Base-by-base conservation (phyloP, 371 early-diverging fungal species). In the Furculomyces boomerangus region DNA sequence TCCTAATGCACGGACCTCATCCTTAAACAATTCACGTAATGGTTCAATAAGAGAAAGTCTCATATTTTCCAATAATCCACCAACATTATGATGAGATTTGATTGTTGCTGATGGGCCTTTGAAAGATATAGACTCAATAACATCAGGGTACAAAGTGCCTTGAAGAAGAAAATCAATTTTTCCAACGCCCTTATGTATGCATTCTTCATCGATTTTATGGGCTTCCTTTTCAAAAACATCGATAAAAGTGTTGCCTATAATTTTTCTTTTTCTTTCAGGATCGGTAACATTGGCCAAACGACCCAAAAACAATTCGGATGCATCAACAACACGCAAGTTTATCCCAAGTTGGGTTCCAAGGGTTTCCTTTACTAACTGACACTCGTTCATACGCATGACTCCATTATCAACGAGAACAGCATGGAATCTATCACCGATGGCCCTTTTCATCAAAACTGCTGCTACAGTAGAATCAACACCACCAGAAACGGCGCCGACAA, bases 41-140 rank as follows among this genome's bases (percentile, higher is more conserved):
- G 96, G 96, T 70, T 96, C 96, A 59, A 93, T 93, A 54, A 96
- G 76, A 77, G 92, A 91, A 57, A 93, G 74, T 63, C 90, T 90
- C 94, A 96, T 93, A 75, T 90, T 79, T 57, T 88, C 90, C 56
- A 89, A 75, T 40, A 93, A 77, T 58, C 96, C 96, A 60, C 96
- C 96, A 49, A 96, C 96, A 64, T 96, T 96, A 77, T 96, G 96
- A 68, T 96, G 96, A 27, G 96, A 90, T 79, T 96, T 96, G 75
- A 96, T 96, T 59, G 93, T 93, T 24, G 93, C 97, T 60, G 80
- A 79, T 41, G 97, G 97, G 8, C 97, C 97, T 84, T 96, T 96
- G 86, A 93, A 96, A 25, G 91, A 90, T 62, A 96, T 88, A 55
- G 84, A 83, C 75, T 96, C 97, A 62, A 96, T 96, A 51, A 96